A percentile compares a stretch with the other conserved stretches of the same genome.
These are phyloP conservation scores for Scutellaria baicalensis DNA, from an alignment of 257 asterid genomes.

Conservation along the genomic window DNA sequence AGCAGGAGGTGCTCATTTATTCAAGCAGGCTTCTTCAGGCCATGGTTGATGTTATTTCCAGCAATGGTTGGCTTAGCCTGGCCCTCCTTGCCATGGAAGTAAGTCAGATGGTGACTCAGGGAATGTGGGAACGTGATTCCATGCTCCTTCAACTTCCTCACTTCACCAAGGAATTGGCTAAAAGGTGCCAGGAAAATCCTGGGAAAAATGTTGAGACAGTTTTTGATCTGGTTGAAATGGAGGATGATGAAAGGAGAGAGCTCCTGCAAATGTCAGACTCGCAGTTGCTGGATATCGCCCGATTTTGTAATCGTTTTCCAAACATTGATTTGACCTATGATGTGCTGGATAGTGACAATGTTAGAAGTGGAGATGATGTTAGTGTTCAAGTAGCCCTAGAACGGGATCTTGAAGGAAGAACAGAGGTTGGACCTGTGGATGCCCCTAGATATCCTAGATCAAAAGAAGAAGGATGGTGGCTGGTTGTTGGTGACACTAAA, in stretches of 20 bases:
- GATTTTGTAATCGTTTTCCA: conserved; percentile 50
- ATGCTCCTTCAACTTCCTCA: conserved; percentile 56
- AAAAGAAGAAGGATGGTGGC: conserved; percentile 65
- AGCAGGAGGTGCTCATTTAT: conserved; percentile 45
- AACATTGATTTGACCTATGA: conserved; percentile 46
- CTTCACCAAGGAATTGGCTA: conserved; percentile 48
- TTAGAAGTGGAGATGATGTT: conserved; percentile 34
- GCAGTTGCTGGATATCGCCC: conserved; percentile 51
- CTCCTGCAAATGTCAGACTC: conserved; percentile 49
- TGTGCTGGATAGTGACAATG: conserved; percentile 24
- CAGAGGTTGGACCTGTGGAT: conserved; percentile 50
- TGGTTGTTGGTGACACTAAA: conserved; percentile 52
- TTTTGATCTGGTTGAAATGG: conserved; percentile 52
- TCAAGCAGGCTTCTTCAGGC: conserved; percentile 57
- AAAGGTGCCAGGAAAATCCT: conserved; percentile 45
- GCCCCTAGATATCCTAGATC: conserved; percentile 53
- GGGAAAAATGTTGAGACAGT: conserved; percentile 38
- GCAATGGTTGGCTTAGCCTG: conserved; percentile 54
- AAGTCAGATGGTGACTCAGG: conserved; percentile 61
- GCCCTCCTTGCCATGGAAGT: conserved; percentile 60
- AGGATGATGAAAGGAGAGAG: conserved; percentile 50
- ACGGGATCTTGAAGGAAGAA: conserved; percentile 46
- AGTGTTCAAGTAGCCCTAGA: conserved; percentile 37
- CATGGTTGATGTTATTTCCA: conserved; percentile 61
- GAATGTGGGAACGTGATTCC: conserved; percentile 67